Evolutionary conservation across 2,329 filamentous ascomycete species (phyloP).

Genomic region (Sclerotinia trifoliorum): DNA sequence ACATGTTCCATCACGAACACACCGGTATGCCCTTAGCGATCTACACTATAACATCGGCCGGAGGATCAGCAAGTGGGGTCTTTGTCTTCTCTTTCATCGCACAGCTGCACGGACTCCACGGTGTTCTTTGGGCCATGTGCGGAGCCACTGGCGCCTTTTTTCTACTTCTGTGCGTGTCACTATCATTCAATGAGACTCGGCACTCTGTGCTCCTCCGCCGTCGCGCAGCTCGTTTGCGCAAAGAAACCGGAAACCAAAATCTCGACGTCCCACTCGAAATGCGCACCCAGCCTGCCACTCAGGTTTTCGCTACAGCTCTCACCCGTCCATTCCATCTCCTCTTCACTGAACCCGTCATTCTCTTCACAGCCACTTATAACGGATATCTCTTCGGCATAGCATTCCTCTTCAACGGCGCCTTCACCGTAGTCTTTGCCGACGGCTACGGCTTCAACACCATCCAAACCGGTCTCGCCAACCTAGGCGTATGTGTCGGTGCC

Average conservation of each 20-base stretch:
- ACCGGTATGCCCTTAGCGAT: constrained; percentile 20
- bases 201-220: constrained; percentile 47
- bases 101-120: constrained; percentile 17
- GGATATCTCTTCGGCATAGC: constrained; percentile 43
- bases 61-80: constrained; percentile 42
- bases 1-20: constrained; percentile 39
- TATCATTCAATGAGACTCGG: constrained; percentile 45
- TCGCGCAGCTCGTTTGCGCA: constrained; percentile 46
- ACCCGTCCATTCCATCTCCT: constrained; percentile 44
- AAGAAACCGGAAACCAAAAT: constrained; percentile 49
- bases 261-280: constrained; percentile 42
- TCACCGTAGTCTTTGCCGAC: constrained; percentile 42
- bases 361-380: constrained; percentile 41
- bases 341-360: constrained; percentile 41
- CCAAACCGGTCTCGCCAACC: constrained; percentile 42
- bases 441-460: constrained; percentile 42
- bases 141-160: constrained; percentile 24
- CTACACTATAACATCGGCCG: constrained; percentile 14
- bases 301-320: constrained; percentile 40
- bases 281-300: constrained; percentile 48
- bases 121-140: constrained; percentile 25
- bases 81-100: constrained; percentile 28
- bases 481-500: constrained; percentile 45
- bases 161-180: constrained; percentile 23
- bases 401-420: constrained; percentile 45